phyloP scores from a whole-genome alignment of 805 yeast genomes.

The Peterozyma xylosa region DNA sequence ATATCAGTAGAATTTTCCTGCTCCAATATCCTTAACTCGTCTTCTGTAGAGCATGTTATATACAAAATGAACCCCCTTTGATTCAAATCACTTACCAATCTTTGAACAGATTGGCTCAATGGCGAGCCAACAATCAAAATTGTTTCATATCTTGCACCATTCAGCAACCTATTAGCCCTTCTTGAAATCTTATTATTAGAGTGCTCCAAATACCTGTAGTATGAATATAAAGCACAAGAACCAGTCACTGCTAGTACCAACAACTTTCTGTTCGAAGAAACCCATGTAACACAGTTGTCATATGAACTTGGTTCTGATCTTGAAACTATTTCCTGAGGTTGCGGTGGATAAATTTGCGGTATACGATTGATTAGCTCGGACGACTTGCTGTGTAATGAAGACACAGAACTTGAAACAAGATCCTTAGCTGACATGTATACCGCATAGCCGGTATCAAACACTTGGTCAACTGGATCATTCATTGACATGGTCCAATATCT shows the following conservation, averaged over 20 bases:
- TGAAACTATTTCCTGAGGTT: neutral
- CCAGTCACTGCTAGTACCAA: constrained; percentile 2
- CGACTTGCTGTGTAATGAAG: neutral
- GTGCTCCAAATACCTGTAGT: neutral
- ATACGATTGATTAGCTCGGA: neutral
- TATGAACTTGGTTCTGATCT: neutral
- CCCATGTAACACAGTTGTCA: neutral
- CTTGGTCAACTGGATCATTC: constrained; percentile 8
- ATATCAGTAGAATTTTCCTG: constrained; percentile 63
- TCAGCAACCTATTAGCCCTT: constrained; percentile 52
- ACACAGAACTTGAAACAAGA: neutral
- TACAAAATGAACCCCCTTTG: constrained; percentile 77
- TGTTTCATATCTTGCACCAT: constrained; percentile 73
- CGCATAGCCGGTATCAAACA: constrained; percentile 6
- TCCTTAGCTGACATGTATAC: neutral
- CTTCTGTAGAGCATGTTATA: constrained; percentile 60
- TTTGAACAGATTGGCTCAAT: constrained; percentile 61
- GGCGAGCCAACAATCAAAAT: constrained; percentile 73
- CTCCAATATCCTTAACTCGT: constrained; percentile 43
- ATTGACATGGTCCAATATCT: neutral
- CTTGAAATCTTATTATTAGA: constrained; percentile 19
- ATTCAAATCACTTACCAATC: constrained; percentile 68
- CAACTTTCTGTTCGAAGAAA: neutral
- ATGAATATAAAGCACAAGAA: neutral
- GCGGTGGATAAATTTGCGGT: neutral